Percentiles rank a stretch among this genome's conserved stretches.
Evolutionary conservation across 805 yeast genomes (phyloP).

Genomic region (Zygosaccharomyces bailii): DNA sequence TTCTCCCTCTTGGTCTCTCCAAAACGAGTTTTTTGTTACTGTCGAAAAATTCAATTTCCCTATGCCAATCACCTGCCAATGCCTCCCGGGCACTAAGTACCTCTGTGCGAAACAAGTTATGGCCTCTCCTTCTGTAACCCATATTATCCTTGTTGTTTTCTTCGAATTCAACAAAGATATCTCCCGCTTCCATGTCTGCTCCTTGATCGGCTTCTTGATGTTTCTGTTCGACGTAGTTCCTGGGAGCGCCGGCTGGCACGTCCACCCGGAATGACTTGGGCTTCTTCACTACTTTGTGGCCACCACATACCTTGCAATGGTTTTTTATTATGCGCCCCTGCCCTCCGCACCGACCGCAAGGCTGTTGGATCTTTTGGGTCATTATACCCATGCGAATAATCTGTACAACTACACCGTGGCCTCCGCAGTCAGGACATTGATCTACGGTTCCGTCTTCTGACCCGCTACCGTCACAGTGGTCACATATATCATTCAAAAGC

Average conservation of each 20-base stretch:
- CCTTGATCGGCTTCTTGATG: conserved; percentile 78
- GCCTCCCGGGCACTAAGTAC: conserved; percentile 71
- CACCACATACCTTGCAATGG: conserved; percentile 68
- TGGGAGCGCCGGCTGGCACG: conserved; percentile 65
- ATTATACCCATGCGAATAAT: conserved; percentile 81
- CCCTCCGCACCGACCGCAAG: conserved; percentile 80
- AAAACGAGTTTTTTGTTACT: conserved; percentile 46
- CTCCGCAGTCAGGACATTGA: conserved; percentile 66
- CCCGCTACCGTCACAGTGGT: conserved; percentile 79
- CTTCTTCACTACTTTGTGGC: conserved; percentile 58
- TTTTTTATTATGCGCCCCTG: conserved; percentile 63
- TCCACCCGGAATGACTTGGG: conserved; percentile 56
- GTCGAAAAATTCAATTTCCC: conserved; percentile 66
- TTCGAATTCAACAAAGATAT: conserved; percentile 56
- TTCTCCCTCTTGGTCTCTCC: conserved; percentile 48
- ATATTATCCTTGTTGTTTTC: conserved; percentile 54
- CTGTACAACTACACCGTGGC: conserved; percentile 64
- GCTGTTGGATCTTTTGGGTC: conserved; percentile 77
- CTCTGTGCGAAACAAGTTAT: conserved; percentile 76
- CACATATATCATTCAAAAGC: conserved; percentile 71
- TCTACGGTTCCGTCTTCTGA: conserved; percentile 72
- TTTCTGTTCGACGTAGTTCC: conserved; percentile 55
- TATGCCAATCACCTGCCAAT: conserved; percentile 71
- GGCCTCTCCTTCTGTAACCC: conserved; percentile 83
- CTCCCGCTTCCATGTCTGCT: conserved; percentile 83